Evolutionary conservation across 2,329 filamentous ascomycete genomes (phyloP), one percentile per base, ranked within the genome.

Genomic region (Fonsecaea pedrosoi): DNA sequence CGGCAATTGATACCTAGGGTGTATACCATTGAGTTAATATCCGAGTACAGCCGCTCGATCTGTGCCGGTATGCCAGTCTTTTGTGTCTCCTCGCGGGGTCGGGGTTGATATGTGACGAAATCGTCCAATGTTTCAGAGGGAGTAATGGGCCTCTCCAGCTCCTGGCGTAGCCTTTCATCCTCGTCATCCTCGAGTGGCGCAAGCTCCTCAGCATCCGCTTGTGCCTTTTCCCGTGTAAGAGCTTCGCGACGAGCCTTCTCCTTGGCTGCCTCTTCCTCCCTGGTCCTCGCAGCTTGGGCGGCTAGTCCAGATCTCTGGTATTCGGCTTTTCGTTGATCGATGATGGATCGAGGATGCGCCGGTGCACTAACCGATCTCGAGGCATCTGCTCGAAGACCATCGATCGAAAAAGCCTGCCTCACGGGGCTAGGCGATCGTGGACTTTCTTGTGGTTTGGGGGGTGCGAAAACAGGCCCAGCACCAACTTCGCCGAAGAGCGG

Each of bases 1-100:
- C 94, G 86, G 5, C 91, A 88, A 75, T 98, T 98, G 58, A 97
- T 85, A 9, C 94, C 94, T 48, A 98, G 82, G 0, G 92, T 94
- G 73, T 97, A 92, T 53, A 99, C 89, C 95, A 98, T 99, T 12
- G 91, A 91, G 77, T 83, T 84, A 69, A 83, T 82, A 66, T 84
- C 82, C 12, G 81, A 80, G 68, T 83, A 84, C 2, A 84, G 72
- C 59, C 78, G 76, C 72, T 84, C 82, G 54, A 84, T 81, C 70
- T 83, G 81, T 7, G 81, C 82, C 0, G 82, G 80, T 64, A 84
- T 78, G 35, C 82, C 82, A 48, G 80, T 80, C 68, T 82, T 82
- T 7, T 54, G 53, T 54, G 75, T 75, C 7, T 78, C 79, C 58
- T 80, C 75, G 7, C 79, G 79, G 35, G 76, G 76, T 63, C 81